These are phyloP conservation scores for Talaromyces ruber DNA, from an alignment of 495 filamentous ascomycete species.

Conservation along the genomic window DNA sequence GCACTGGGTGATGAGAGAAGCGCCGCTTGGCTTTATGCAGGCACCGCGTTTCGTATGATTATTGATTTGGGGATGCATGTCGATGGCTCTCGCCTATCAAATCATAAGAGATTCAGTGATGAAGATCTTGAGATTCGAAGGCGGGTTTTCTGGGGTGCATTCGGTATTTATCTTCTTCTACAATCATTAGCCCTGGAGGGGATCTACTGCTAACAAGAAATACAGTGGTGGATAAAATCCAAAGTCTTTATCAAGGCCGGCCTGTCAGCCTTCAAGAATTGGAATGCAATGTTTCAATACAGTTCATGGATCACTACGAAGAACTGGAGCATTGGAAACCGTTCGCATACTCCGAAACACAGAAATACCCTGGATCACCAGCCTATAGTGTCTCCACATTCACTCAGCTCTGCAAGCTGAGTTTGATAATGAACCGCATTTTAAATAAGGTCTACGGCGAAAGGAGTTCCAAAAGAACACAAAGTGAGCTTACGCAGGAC, in stretches of 20 bases:
- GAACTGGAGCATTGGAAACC: constrained; percentile 22
- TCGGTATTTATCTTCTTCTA: constrained; percentile 16
- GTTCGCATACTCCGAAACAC: constrained; percentile 13
- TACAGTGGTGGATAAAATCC: constrained; percentile 21
- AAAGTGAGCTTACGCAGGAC: constrained; percentile 10
- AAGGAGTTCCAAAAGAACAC: constrained; percentile 9
- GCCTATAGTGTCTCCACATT: constrained; percentile 21
- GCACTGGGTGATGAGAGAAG: constrained; percentile 31
- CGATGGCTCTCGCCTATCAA: constrained; percentile 11
- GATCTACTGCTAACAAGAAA: constrained; percentile 9
- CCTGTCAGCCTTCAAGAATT: constrained; percentile 20
- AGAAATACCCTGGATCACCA: constrained; percentile 9
- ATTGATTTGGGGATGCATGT: constrained; percentile 40
- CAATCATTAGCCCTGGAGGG: background rate
- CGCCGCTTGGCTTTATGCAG: constrained; percentile 36
- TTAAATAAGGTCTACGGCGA: constrained; percentile 23
- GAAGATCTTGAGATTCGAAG: constrained; percentile 35
- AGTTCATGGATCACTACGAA: constrained; percentile 25
- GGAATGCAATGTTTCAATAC: constrained; percentile 19
- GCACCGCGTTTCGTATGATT: constrained; percentile 35
- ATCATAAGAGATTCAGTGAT: constrained; percentile 13
- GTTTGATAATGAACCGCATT: constrained; percentile 21
- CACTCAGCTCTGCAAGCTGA: constrained; percentile 22
- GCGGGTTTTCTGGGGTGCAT: constrained; percentile 33
- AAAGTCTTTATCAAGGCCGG: constrained; percentile 25